Percentiles rank a stretch among this genome's conserved stretches.
phyloP scores from a whole-genome alignment of 176 grass and related monocot genomes.

The Oryza coarctata region DNA sequence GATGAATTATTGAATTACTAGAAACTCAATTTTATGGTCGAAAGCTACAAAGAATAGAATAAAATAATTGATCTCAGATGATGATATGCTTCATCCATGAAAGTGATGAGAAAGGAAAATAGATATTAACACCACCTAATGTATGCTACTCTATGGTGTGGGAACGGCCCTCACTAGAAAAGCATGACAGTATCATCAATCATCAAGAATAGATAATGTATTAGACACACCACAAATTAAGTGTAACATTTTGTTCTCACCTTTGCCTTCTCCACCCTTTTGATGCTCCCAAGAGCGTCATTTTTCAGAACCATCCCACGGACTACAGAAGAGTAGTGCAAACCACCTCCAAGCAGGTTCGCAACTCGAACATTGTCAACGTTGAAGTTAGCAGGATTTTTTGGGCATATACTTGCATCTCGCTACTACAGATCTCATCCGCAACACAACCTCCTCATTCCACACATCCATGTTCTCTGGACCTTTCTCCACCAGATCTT shows the following conservation, averaged over 20 bases:
- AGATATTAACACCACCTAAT: neutral
- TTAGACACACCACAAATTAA: neutral
- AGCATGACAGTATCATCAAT: neutral
- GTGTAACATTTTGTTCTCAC: constrained; percentile 38
- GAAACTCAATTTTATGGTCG: neutral
- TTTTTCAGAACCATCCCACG: constrained; percentile 87
- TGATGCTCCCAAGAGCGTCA: constrained; percentile 81
- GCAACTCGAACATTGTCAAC: constrained; percentile 95
- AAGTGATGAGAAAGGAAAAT: neutral
- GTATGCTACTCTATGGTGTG: neutral
- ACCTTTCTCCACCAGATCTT: constrained; percentile 81
- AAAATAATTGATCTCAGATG: neutral
- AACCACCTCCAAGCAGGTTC: constrained; percentile 84
- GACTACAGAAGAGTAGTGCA: constrained; percentile 79
- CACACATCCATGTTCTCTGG: constrained; percentile 90
- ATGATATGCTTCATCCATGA: neutral
- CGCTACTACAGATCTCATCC: constrained; percentile 87
- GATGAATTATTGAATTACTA: neutral
- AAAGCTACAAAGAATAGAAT: neutral
- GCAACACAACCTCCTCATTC: constrained; percentile 71
- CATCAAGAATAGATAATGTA: neutral
- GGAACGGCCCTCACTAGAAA: neutral
- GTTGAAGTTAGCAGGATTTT: constrained; percentile 89
- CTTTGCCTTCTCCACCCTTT: constrained; percentile 74
- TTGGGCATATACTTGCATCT: constrained; percentile 95